Base-by-base conservation (phyloP, 306 rosid genomes). In the Cucumis cinereus region DNA sequence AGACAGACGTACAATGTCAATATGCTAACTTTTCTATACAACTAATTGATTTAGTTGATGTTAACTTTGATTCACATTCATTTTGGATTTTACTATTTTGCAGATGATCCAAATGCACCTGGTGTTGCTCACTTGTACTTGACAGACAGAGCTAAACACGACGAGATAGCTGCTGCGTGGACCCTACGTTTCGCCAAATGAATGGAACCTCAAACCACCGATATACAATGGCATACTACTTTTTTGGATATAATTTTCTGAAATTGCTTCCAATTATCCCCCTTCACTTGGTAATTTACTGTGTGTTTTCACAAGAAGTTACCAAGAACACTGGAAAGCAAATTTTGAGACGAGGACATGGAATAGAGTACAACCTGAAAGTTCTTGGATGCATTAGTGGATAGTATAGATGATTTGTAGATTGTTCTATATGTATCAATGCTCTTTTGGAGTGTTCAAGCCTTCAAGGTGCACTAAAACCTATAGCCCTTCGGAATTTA, bases 161-260 rank as follows among this genome's bases (percentile, higher is more conserved):
- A 91, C 78, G 87, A 86, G 67, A 66, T 88, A 30, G 98, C 96
- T 75, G 81, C 94, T 16, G 94, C 88, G 82, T 91, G 97, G 96
- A 93, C 97, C 3, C 78, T 74, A 36, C 91, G 98, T 66, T 93
- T 91, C 60, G 98, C 98, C n/a, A 91, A 88, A 87, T 93, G 84
- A 86, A 81, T 57, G 55, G 57, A 66, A 74, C 36, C 66, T 59
- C 38, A 26, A 59, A 7, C n/a, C 16, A 59, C 10, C 13, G 19
- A 73, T 8, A 33, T 53, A 1, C 17, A 64, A 38, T 64, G 19
- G 23, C 45, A 62, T 62, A 13, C 66, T 13, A 26, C 30, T n/a
- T 55, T 3, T 56, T 56, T 56, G 62, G 30, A 22, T 10, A 56
- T 56, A 7, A 56, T 56, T 22, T 22, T 22, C 15, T 56, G 63